phyloP scores from a whole-genome alignment of 2,329 filamentous ascomycete species.

The Fusarium austroafricanum region DNA sequence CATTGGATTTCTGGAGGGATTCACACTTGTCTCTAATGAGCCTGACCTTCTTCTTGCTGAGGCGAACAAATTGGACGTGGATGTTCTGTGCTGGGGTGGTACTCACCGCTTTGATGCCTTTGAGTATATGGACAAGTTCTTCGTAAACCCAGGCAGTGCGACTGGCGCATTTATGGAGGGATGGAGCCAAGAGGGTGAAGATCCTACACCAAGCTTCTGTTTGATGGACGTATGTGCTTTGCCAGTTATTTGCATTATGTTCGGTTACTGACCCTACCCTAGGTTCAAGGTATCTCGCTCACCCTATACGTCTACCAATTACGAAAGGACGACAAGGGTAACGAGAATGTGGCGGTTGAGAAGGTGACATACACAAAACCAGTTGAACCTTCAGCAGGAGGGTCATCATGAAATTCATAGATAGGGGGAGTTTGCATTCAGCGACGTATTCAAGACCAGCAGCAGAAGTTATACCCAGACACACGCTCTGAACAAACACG shows the following conservation, averaged over 20 bases:
- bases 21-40: conserved; percentile 74
- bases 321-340: conserved; percentile 79
- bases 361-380: conserved; percentile 89
- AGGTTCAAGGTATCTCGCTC: conserved; percentile 96
- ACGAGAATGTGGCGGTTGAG: conserved; percentile 83
- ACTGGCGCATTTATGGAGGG: conserved; percentile 72
- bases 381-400: conserved; percentile 65
- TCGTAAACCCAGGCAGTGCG: conserved; percentile 75
- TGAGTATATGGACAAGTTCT: conserved; percentile 81
- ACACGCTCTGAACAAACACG: conserved; percentile 28
- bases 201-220: conserved; percentile 91
- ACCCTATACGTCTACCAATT: conserved; percentile 95
- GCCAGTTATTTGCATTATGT: neutral
- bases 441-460: conserved; percentile 38
- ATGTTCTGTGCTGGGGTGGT: conserved; percentile 76
- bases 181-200: conserved; percentile 70
- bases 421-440: conserved; percentile 29
- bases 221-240: conserved; percentile 88
- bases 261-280: conserved; percentile 40
- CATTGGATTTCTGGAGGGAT: conserved; percentile 75
- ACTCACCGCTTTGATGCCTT: conserved; percentile 77
- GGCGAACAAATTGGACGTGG: conserved; percentile 75
- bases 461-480: conserved; percentile 46
- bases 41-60: conserved; percentile 75
- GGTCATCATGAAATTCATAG: conserved; percentile 55